phyloP scores from a whole-genome alignment of 2,329 filamentous ascomycete species.

The Pseudogymnoascus sp. region DNA sequence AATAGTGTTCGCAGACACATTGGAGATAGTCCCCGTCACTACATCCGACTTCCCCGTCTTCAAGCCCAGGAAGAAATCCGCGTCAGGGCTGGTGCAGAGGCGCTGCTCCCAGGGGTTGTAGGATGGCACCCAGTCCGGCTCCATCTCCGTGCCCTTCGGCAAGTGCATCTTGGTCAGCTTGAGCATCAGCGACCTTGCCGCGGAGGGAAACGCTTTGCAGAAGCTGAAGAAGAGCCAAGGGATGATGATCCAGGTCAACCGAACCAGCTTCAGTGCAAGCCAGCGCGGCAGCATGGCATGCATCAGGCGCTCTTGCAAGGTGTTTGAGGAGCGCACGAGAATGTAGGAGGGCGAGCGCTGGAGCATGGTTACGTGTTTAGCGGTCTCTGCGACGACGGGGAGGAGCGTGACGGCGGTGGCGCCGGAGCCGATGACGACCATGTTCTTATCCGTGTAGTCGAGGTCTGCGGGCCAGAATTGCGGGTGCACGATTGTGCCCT shows the following conservation, averaged over 20 bases:
- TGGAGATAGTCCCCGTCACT: constrained; percentile 39
- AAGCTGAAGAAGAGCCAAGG: constrained; percentile 31
- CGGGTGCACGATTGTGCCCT: constrained; percentile 52
- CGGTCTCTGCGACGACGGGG: constrained; percentile 49
- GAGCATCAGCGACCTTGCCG: constrained; percentile 37
- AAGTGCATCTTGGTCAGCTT: constrained; percentile 37
- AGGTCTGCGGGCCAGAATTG: constrained; percentile 63
- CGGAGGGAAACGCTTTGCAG: constrained; percentile 37
- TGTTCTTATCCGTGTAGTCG: constrained; percentile 52
- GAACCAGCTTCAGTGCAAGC: constrained; percentile 37
- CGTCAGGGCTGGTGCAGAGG: constrained; percentile 47
- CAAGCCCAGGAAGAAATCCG: constrained; percentile 38
- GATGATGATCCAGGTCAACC: constrained; percentile 39
- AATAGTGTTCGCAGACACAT: constrained; percentile 37
- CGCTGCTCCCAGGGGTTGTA: constrained; percentile 61
- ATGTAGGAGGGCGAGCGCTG: constrained; percentile 59
- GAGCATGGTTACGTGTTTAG: constrained; percentile 56
- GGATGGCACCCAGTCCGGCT: constrained; percentile 46
- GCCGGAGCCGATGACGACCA: constrained; percentile 58
- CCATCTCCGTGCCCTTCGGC: constrained; percentile 37
- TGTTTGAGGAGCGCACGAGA: constrained; percentile 41
- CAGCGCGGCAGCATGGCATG: constrained; percentile 35
- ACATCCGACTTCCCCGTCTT: constrained; percentile 33
- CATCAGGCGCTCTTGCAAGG: constrained; percentile 30
- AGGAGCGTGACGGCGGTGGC: constrained; percentile 60